Percentiles rank a stretch among this genome's conserved stretches.
These are phyloP conservation scores for Nectriaceae sp. DNA, from an alignment of 2,329 filamentous ascomycete genomes.

Conservation along the genomic window DNA sequence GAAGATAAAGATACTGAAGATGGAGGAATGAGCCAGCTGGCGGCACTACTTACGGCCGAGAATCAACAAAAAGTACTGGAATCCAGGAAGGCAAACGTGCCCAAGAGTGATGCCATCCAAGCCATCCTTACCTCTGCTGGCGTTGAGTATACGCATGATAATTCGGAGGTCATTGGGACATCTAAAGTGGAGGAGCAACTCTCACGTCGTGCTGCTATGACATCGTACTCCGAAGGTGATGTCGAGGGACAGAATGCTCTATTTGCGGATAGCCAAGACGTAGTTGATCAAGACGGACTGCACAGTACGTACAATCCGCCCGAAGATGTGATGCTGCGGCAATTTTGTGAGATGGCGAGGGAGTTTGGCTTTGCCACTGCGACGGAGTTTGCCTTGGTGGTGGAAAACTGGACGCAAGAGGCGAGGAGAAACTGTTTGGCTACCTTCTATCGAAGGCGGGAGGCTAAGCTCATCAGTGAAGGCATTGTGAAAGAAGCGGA, in stretches of 20 bases:
- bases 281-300: constrained; percentile 31
- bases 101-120: constrained; percentile 73
- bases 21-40: constrained; percentile 73
- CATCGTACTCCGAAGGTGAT: constrained; percentile 46
- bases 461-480: constrained; percentile 48
- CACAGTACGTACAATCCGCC: constrained; percentile 68
- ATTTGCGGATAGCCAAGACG: constrained; percentile 54
- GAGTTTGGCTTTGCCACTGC: constrained; percentile 75
- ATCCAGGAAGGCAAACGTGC: constrained; percentile 38
- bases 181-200: constrained; percentile 89
- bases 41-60: constrained; percentile 50
- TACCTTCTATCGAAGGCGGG: constrained; percentile 72
- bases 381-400: constrained; percentile 84
- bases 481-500: constrained; percentile 25
- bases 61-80: constrained; percentile 44
- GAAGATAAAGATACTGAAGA: constrained; percentile 59
- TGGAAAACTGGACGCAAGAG: constrained; percentile 88
- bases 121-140: constrained; percentile 87
- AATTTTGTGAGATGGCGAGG: constrained; percentile 89
- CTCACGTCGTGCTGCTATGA: constrained; percentile 72
- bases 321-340: constrained; percentile 70
- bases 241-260: constrained; percentile 55
- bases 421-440: constrained; percentile 78
- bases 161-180: constrained; percentile 90
- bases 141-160: constrained; percentile 95